phyloP scores from a whole-genome alignment of 495 filamentous ascomycete genomes.

The Penicillium silybi region DNA sequence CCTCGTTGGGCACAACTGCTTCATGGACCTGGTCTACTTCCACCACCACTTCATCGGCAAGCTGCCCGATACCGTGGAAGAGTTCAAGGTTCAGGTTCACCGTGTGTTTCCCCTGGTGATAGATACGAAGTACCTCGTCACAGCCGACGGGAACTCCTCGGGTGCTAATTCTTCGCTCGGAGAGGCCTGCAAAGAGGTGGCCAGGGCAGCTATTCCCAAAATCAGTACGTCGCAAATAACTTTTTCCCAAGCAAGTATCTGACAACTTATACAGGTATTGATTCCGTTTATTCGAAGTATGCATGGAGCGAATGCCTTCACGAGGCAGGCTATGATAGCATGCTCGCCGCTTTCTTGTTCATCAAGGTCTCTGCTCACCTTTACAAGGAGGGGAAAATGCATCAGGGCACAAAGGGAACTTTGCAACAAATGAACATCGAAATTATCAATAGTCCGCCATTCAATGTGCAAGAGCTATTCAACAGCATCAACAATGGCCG shows the following conservation, averaged over 20 bases:
- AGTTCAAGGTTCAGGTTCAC: constrained; percentile 54
- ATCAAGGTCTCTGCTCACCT: constrained; percentile 57
- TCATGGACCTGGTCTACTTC: constrained; percentile 70
- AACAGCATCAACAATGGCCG: not conserved
- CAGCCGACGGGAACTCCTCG: constrained; percentile 48
- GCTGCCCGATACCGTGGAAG: constrained; percentile 57
- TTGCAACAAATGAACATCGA: not conserved
- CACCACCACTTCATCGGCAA: constrained; percentile 64
- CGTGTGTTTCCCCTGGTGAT: constrained; percentile 63
- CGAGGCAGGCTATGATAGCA: constrained; percentile 73
- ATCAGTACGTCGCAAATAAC: constrained; percentile 39
- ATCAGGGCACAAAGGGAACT: not conserved
- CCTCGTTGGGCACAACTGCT: constrained; percentile 74
- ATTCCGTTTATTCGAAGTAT: constrained; percentile 48
- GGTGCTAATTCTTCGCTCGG: constrained; percentile 49
- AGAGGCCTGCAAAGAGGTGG: constrained; percentile 43
- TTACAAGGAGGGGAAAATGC: constrained; percentile 12
- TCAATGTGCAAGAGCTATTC: not conserved
- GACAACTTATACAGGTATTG: constrained; percentile 15
- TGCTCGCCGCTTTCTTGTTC: constrained; percentile 62
- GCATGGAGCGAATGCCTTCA: constrained; percentile 42
- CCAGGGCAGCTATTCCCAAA: constrained; percentile 32
- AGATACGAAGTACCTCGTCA: constrained; percentile 76
- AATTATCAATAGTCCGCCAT: not conserved
- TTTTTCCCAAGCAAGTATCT: not conserved